Base-by-base conservation (phyloP, 2,329 filamentous ascomycete genomes). In the Epicoccum nigrum region DNA sequence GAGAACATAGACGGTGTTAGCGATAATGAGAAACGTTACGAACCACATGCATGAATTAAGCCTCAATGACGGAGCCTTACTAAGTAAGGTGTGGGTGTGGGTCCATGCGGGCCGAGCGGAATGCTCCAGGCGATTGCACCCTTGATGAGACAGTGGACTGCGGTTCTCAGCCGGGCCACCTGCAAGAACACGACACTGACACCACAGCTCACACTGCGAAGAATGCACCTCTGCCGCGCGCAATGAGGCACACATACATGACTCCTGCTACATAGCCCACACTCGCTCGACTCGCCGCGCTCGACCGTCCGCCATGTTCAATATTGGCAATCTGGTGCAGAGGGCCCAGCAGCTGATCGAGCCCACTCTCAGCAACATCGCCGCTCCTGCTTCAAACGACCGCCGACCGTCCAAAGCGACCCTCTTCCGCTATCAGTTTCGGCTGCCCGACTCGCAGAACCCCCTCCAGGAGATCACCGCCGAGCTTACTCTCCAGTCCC, bases 301-400 rank as follows among this genome's bases (percentile, higher is more conserved):
- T 37, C 21, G 21, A 25, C 17, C 45, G 15, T 32, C 35, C 41
- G 21, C 63, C 60, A 74, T 74, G 72, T 74, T 74, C 64, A 74
- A 83, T 73, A 79, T 88, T 74, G 82, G 89, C 65, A 93, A 84
- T 76, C 87, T 97, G 74, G 92, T 97, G 68, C 92, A 96, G 76
- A 96, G 93, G 83, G 92, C 92, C 63, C 92, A 96, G 81, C 90
- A 92, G 77, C 82, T 96, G 76, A 95, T 97, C 77, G 93, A 97
- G 75, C 90, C 92, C 45, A 89, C 89, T 60, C 86, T 91, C 72
- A 86, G 89, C 69, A 66, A 50, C 40, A 74, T 77, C 33, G 85
- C 86, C 61, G 82, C 90, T 53, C 85, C 87, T 62, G 83, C 86
- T 67, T 62, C 70, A 9, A 85, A 87, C 52, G 90, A 94, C 75